Evolutionary conservation across 2,329 filamentous ascomycete species (phyloP), one percentile per base, ranked within the genome.

Genomic region (Dactylellina drechsleri): DNA sequence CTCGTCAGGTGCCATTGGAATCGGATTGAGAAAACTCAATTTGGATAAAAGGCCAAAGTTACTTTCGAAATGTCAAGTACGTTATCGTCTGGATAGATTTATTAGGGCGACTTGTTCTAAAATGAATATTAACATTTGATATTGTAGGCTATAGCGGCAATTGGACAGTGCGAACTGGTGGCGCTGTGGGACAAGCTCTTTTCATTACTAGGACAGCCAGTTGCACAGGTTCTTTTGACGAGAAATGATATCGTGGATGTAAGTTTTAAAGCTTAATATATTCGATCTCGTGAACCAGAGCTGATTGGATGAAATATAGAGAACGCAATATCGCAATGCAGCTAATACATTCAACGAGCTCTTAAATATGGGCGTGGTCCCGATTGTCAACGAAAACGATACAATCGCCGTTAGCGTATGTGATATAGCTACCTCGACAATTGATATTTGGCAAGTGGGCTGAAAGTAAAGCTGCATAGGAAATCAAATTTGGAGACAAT

Each of bases 401-500:
- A 99, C 95, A 1, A 84, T 99, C 65, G 92, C 93, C 23, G 95
- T 99, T 77, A 92, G 94, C 52, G 84, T 85, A 83, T 31, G 83
- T 75, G 53, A 16, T 47, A 26, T 8, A 26, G 1, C 1, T 7
- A 7, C 6, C 31, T 1, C 6, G 10, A 5, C 5, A 10, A 5
- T 8, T 36, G 1, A 36, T 36, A 36, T 36, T 4, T 36, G 6
- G 31, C 10, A 36, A 7, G 31, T 4, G 10, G 31, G 10, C 31
- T 10, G 28, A 26, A 56, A n/a, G 13, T 47, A n/a, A 36, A 36
- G 59, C 45, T 18, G 66, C 45, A 26, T 59, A 79, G 78, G 95
- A 99, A 86, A 99, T 99, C 84, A 98, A 98, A 85, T 99, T 99
- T 81, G 95, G 95, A 78, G 95, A 99, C 85, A 99, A 99, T 80